Base-by-base conservation (phyloP, 2,329 filamentous ascomycete genomes). In the Fusarium avenaceum region DNA sequence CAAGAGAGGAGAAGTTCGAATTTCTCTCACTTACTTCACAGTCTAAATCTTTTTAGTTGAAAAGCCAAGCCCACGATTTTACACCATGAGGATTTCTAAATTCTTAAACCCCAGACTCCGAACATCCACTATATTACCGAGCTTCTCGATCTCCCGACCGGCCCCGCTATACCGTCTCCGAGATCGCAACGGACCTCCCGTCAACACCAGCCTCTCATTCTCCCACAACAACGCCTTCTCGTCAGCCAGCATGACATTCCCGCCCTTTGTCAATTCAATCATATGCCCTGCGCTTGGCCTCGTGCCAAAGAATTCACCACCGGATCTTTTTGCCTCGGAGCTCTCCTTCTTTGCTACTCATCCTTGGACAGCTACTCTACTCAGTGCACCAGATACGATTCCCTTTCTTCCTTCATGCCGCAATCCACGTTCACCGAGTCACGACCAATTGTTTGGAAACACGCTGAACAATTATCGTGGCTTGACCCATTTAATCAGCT, bases 371-470 rank as follows among this genome's bases (percentile, higher is more conserved):
- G 72, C 75, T 33, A 50, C 63, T 14, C 72, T 78, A 26, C 73
- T 81, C 13, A 61, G 60, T 2, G 61, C 59, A 13, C 71, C 72
- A 3, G 59, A 69, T 49, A 57, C 74, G 19, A 74, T 78, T n/a
- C 65, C 74, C 22, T 80, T 78, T 63, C 67, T 79, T 32, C 75
- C 78, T 14, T 72, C 75, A 38, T 76, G 75, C 53, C 74, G 77
- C 55, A 77, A 78, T 60, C 76, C 78, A 13, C 57, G 47, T 9
- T 64, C 38, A 64, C 57, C 53, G 38, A 38, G 60, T 4, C 75
- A 77, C 57, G 78, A 81, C 42, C 78, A 79, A 28, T 69, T 80
- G 58, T 74, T 81, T 55, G 76, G 76, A 38, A 60, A 62, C 15
- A 77, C 77, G 2, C 75, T 81, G 17, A 72, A 74, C 17, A 69